These are phyloP conservation scores for Aspergillus sp. DNA, from an alignment of 2,329 filamentous ascomycete genomes.

Conservation along the genomic window DNA sequence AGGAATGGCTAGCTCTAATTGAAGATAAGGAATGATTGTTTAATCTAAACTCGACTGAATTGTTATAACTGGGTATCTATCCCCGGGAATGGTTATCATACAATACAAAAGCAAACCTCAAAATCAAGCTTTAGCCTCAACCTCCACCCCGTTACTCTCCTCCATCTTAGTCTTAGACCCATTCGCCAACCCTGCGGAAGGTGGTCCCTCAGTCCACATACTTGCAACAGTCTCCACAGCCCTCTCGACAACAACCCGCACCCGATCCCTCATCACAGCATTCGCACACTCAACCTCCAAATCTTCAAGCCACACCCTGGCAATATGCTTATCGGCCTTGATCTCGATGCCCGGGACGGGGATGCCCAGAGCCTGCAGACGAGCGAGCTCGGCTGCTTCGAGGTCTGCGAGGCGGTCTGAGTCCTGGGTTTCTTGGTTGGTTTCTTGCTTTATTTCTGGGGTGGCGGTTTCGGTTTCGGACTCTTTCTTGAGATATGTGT, in stretches of 20 bases:
- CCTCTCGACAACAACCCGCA: slow-evolving; percentile 81
- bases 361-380: slow-evolving; percentile 76
- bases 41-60: too few relatives aligned
- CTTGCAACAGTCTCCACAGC: slow-evolving; percentile 81
- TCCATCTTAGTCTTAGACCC: slow-evolving; percentile 13
- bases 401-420: slow-evolving; percentile 47
- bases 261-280: slow-evolving; percentile 70
- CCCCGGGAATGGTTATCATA: too few relatives aligned
- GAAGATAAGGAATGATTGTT: too few relatives aligned
- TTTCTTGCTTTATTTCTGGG: slow-evolving; percentile 10
- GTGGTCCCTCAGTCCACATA: slow-evolving; percentile 43
- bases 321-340: slow-evolving; percentile 77
- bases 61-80: too few relatives aligned
- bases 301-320: slow-evolving; percentile 85
- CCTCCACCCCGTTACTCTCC: slow-evolving; percentile 15
- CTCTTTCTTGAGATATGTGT: slow-evolving; percentile 11
- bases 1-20: too few relatives aligned
- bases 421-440: slow-evolving; percentile 27
- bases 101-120: not conserved
- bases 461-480: not conserved
- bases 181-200: slow-evolving; percentile 17
- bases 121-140: slow-evolving; percentile 20
- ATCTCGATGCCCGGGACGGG: slow-evolving; percentile 85
- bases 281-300: slow-evolving; percentile 82
- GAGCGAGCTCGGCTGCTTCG: slow-evolving; percentile 63